phyloP scores from a whole-genome alignment of 78 protist species.

The slime mould (Dictyostelium discoideum) region dicty_2.7 NC_007090.3:1684501-1685000 shows the following conservation, averaged over 20 bases:
- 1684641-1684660: too few relatives aligned
- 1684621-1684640: too few relatives aligned
- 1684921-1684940: conserved; percentile 76
- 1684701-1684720: too few relatives aligned
- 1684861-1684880: conserved; percentile 1
- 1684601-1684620: too few relatives aligned
- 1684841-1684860: neutral
- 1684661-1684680: too few relatives aligned
- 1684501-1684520: too few relatives aligned
- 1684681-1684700: too few relatives aligned
- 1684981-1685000: conserved; percentile 91
- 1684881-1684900: conserved; percentile 52
- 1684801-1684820: neutral
- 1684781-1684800: neutral
- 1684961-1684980: conserved; percentile 90
- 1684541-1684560: too few relatives aligned
- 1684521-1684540: too few relatives aligned
- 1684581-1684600: too few relatives aligned
- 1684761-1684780: neutral
- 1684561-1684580: too few relatives aligned
- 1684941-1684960: conserved; percentile 84
- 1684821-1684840: neutral
- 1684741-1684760: neutral
- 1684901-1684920: conserved; percentile 59
- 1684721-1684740: too few relatives aligned